Evolutionary conservation across 257 asterid genomes (phyloP).

Genomic region (Scutellaria barbata): DNA sequence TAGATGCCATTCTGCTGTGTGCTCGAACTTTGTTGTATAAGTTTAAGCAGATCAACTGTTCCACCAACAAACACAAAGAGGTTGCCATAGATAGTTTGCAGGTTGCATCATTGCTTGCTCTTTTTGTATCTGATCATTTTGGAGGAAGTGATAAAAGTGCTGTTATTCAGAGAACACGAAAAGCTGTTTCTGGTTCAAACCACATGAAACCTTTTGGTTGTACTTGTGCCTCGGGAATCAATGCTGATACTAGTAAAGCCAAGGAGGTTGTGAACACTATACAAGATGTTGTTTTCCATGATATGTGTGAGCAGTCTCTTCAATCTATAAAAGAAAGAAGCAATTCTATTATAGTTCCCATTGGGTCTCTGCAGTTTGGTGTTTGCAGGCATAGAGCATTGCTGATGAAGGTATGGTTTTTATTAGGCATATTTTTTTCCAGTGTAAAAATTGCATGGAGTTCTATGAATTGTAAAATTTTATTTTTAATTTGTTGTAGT

Average conservation of each 20-base stretch:
- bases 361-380: conserved; percentile 90
- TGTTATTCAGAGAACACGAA: conserved; percentile 67
- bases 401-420: conserved; percentile 76
- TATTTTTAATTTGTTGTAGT: conserved; percentile 52
- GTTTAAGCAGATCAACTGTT: conserved; percentile 63
- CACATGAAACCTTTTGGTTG: conserved; percentile 79
- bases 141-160: conserved; percentile 92
- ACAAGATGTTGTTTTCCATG: conserved; percentile 61
- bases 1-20: conserved; percentile 68
- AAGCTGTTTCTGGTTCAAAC: conserved; percentile 76
- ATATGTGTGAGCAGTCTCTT: conserved; percentile 76
- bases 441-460: conserved; percentile 6
- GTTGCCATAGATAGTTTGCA: conserved; percentile 57
- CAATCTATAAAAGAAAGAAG: conserved; percentile 61
- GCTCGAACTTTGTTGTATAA: conserved; percentile 67
- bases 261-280: conserved; percentile 42
- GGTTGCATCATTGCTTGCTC: conserved; percentile 83
- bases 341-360: conserved; percentile 76
- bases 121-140: conserved; percentile 91
- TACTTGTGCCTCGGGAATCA: conserved; percentile 74
- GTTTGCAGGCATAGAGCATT: conserved; percentile 96
- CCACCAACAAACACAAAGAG: conserved; percentile 44
- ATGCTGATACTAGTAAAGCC: conserved; percentile 36
- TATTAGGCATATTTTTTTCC: conserved; percentile 23
- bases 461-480: conserved; percentile 34